These are phyloP conservation scores for Vigna nakashimae DNA, from an alignment of 306 rosid species.

Conservation along the genomic window DNA sequence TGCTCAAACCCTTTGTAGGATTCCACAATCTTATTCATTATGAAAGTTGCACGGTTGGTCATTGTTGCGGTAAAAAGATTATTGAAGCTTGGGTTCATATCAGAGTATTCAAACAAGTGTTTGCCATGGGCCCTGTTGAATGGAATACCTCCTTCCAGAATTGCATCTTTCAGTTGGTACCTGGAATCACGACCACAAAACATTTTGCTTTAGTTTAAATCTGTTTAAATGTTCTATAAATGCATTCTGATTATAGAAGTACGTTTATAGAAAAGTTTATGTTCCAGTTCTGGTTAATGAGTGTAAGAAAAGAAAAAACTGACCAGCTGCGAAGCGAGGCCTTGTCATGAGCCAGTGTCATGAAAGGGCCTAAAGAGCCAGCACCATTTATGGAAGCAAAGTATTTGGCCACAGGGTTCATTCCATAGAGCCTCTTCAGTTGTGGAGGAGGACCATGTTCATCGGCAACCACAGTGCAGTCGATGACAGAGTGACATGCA, in stretches of 20 bases:
- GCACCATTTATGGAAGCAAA: not conserved
- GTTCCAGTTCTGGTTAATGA: not conserved
- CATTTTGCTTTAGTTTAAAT: too few species aligned
- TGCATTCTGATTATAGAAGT: too few species aligned
- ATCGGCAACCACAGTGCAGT: slow-evolving; percentile 37
- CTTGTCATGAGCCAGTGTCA: slow-evolving; percentile 2
- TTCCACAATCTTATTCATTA: slow-evolving; percentile 48
- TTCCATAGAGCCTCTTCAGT: not conserved
- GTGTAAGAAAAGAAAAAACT: not conserved
- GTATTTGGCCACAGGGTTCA: slow-evolving; percentile 12
- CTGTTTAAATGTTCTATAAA: too few species aligned
- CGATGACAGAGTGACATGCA: slow-evolving; percentile 54
- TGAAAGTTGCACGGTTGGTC: slow-evolving; percentile 40
- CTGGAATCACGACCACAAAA: not conserved
- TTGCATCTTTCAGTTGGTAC: slow-evolving; percentile 49
- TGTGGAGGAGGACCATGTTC: not conserved
- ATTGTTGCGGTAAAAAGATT: slow-evolving; percentile 56
- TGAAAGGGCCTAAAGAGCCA: slow-evolving; percentile 18
- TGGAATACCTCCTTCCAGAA: slow-evolving; percentile 63
- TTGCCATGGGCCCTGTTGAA: slow-evolving; percentile 55
- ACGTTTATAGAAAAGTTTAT: too few species aligned
- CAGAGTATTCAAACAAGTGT: slow-evolving; percentile 48
- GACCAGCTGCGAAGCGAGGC: not conserved
- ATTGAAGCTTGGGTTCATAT: slow-evolving; percentile 45
- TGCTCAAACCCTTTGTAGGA: slow-evolving; percentile 53